Conservation (phyloP, 345 rosid species). For the Geranium brycei region DNA sequence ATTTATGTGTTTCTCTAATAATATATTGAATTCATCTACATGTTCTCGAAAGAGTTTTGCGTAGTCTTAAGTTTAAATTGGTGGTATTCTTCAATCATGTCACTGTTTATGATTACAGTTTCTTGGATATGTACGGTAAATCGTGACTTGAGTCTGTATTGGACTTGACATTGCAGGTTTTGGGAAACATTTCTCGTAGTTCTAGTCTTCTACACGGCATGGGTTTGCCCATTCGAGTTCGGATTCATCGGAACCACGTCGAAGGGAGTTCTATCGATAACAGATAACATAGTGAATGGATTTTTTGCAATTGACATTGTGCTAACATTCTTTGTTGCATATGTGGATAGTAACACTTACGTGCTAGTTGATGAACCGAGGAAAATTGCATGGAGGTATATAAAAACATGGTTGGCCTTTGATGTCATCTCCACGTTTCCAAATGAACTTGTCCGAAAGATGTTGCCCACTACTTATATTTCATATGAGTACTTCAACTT, state of each 20-base stretch:
- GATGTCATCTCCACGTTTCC: conserved; percentile 74
- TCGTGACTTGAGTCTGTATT: too few species aligned
- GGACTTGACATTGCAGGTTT: conserved; percentile 30
- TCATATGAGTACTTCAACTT: conserved; percentile 68
- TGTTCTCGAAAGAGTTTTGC: too few species aligned
- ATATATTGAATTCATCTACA: too few species aligned
- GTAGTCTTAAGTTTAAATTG: too few species aligned
- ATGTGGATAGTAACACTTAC: conserved; percentile 56
- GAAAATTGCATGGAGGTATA: conserved; percentile 66
- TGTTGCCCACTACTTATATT: conserved; percentile 34
- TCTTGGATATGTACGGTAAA: too few species aligned
- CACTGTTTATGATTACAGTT: too few species aligned
- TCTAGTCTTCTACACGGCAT: conserved; percentile 74
- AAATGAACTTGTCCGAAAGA: conserved; percentile 50
- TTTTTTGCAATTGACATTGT: conserved; percentile 78
- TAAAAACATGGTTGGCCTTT: conserved; percentile 63
- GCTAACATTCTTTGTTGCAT: conserved; percentile 78
- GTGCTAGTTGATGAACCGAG: conserved; percentile 56
- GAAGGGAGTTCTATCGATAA: conserved; percentile 37
- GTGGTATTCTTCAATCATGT: too few species aligned
- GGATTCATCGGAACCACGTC: conserved; percentile 58
- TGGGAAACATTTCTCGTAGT: conserved; percentile 71
- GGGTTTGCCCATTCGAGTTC: conserved; percentile 91
- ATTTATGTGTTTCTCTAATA: too few species aligned
- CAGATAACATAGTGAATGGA: conserved; percentile 71